Percentiles rank a stretch among this genome's conserved stretches.
Conservation (phyloP, 257 asterid species). For the Solanum medicagineum region DNA sequence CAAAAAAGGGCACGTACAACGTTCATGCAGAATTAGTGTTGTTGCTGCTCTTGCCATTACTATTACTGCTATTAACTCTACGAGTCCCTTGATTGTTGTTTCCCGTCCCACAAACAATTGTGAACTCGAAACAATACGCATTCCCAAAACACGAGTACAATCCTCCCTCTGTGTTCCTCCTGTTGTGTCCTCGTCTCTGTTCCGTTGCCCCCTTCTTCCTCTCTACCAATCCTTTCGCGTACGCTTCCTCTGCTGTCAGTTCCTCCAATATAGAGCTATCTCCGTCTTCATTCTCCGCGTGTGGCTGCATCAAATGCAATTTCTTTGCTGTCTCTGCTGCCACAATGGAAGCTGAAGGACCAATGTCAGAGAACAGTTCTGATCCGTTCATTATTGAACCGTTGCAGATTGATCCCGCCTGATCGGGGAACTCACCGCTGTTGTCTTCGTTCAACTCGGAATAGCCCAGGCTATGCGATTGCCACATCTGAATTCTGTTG, state of each 20-base stretch:
- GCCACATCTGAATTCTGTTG: slow-evolving; percentile 32
- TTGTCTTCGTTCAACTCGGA: background rate
- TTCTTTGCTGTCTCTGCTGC: slow-evolving; percentile 61
- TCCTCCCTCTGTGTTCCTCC: slow-evolving; percentile 32
- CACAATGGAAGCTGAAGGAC: slow-evolving; percentile 83
- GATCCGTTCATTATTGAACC: slow-evolving; percentile 28
- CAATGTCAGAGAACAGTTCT: slow-evolving; percentile 70
- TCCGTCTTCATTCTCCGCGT: background rate
- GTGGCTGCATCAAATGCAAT: slow-evolving; percentile 3
- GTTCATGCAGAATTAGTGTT: slow-evolving; percentile 22
- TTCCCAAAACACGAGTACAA: slow-evolving; percentile 44
- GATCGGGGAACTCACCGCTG: slow-evolving; percentile 18
- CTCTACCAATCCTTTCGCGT: slow-evolving; percentile 37
- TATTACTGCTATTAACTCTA: slow-evolving; percentile 1
- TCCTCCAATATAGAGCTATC: slow-evolving; percentile 49
- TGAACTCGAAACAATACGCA: slow-evolving; percentile 57
- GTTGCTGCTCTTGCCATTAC: slow-evolving; percentile 11
- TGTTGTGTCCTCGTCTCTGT: background rate
- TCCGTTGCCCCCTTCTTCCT: slow-evolving; percentile 1
- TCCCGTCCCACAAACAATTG: slow-evolving; percentile 52
- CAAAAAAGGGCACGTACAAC: background rate
- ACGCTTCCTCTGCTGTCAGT: slow-evolving; percentile 46
- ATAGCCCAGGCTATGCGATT: slow-evolving; percentile 24
- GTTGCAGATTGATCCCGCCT: slow-evolving; percentile 11
- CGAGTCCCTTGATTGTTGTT: background rate